These are phyloP conservation scores for Acephala macrosclerotiorum DNA, from an alignment of 2,329 filamentous ascomycete genomes.

Conservation along the genomic window DNA sequence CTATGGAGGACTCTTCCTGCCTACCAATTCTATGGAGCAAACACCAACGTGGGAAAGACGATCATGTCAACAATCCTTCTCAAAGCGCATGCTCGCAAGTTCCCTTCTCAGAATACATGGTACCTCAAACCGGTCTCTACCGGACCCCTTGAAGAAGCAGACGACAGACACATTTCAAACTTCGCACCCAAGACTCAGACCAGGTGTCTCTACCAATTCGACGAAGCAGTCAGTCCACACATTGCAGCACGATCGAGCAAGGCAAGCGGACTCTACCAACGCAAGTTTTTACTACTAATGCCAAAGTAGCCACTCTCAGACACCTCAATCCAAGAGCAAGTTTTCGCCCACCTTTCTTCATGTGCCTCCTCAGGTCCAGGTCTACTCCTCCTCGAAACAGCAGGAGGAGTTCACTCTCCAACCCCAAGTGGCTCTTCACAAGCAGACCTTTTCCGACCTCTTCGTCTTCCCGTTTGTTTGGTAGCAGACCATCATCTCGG, in stretches of 20 bases:
- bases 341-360: conserved; percentile 54
- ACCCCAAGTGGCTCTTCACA: conserved; percentile 78
- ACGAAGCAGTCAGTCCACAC: conserved; percentile 79
- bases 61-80: conserved; percentile 78
- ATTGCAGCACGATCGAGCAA: conserved; percentile 60
- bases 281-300: conserved; percentile 30
- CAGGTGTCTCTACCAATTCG: conserved; percentile 73
- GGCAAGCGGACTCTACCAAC: conserved; percentile 30
- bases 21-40: conserved; percentile 83
- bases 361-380: conserved; percentile 53
- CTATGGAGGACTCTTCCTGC: conserved; percentile 64
- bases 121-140: conserved; percentile 88
- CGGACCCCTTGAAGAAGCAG: conserved; percentile 72
- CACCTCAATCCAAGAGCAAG: conserved; percentile 55
- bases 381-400: conserved; percentile 80
- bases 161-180: conserved; percentile 67
- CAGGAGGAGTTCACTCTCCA: conserved; percentile 83
- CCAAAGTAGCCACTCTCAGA: conserved; percentile 56
- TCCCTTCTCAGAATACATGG: conserved; percentile 56
- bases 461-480: conserved; percentile 77
- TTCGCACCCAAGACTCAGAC: conserved; percentile 64
- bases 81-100: conserved; percentile 61
- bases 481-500: conserved; percentile 79
- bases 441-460: conserved; percentile 77
- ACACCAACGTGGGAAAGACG: conserved; percentile 87